These are phyloP conservation scores for Aquilaria yunnanensis DNA, from an alignment of 345 rosid genomes.

Conservation along the genomic window DNA sequence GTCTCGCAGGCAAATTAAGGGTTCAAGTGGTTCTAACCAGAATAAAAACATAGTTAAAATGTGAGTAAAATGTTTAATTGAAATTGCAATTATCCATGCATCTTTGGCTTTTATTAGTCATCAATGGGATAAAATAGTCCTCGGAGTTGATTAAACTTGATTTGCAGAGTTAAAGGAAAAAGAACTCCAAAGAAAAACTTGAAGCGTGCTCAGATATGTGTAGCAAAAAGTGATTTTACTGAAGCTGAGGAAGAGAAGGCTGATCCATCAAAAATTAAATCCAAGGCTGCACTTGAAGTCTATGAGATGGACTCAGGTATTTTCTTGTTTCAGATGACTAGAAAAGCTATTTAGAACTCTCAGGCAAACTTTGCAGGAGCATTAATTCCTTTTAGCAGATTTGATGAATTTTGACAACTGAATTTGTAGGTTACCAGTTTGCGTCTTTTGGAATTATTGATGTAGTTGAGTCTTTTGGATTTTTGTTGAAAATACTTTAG, in stretches of 20 bases:
- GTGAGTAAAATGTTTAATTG: constrained; percentile 39
- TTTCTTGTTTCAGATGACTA: constrained; percentile 5
- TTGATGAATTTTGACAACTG: too few species aligned
- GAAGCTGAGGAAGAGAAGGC: constrained; percentile 38
- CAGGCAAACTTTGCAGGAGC: neutral
- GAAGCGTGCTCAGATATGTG: constrained; percentile 26
- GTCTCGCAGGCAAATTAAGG: constrained; percentile 41
- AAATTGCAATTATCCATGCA: constrained; percentile 5
- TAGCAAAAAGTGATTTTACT: constrained; percentile 26
- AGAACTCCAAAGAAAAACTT: constrained; percentile 77
- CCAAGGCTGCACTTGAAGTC: constrained; percentile 17
- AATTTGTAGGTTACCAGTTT: too few species aligned
- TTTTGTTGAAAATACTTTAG: neutral
- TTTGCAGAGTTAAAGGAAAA: constrained; percentile 58
- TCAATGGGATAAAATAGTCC: neutral
- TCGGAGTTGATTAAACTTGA: constrained; percentile 12
- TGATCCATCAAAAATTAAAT: constrained; percentile 37
- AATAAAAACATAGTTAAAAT: constrained; percentile 38
- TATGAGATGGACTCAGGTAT: constrained; percentile 32
- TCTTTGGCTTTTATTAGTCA: constrained; percentile 3
- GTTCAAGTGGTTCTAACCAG: constrained; percentile 25
- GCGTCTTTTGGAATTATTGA: too few species aligned
- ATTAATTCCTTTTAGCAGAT: neutral
- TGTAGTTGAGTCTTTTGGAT: neutral
- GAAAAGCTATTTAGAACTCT: neutral